A percentile compares a stretch with the other conserved stretches of the same genome.
Evolutionary conservation across 441 rosid genomes (phyloP).

Genomic region (Populus hybrid): DNA sequence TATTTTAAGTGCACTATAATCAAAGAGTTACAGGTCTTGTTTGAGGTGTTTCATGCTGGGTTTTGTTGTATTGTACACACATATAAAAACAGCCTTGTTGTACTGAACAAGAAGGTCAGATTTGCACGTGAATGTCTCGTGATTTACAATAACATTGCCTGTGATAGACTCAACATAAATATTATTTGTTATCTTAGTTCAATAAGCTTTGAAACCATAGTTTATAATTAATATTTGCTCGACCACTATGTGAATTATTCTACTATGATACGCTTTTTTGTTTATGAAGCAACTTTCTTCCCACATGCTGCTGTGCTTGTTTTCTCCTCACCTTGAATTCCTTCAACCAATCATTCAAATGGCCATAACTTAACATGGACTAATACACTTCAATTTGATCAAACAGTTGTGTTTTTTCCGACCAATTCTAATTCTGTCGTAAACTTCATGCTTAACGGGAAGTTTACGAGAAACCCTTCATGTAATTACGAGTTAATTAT

Average conservation of each 20-base stretch:
- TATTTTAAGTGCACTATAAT: slow-evolving; percentile 20
- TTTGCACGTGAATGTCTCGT: slow-evolving; percentile 86
- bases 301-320: slow-evolving; percentile 3
- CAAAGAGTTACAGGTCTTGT: slow-evolving; percentile 30
- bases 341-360: slow-evolving; percentile 16
- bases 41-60: slow-evolving; percentile 11
- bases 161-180: slow-evolving; percentile 23
- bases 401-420: slow-evolving; percentile 19
- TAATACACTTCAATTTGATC: neutral
- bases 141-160: slow-evolving; percentile 54
- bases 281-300: slow-evolving; percentile 9
- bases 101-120: slow-evolving; percentile 50
- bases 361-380: slow-evolving; percentile 18
- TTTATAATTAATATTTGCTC: slow-evolving; percentile 10
- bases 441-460: slow-evolving; percentile 11
- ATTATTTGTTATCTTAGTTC: slow-evolving; percentile 10
- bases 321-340: neutral
- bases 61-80: slow-evolving; percentile 2
- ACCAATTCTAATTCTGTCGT: neutral
- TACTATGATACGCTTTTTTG: neutral
- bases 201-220: slow-evolving; percentile 11
- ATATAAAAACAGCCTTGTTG: slow-evolving; percentile 21
- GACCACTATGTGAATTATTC: slow-evolving; percentile 5
- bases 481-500: slow-evolving; percentile 4
- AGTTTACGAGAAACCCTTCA: slow-evolving; percentile 11